Percentiles rank a stretch among this genome's conserved stretches.
Conservation (phyloP, 2,329 filamentous ascomycete species). For the Aspergillus piperis region DNA sequence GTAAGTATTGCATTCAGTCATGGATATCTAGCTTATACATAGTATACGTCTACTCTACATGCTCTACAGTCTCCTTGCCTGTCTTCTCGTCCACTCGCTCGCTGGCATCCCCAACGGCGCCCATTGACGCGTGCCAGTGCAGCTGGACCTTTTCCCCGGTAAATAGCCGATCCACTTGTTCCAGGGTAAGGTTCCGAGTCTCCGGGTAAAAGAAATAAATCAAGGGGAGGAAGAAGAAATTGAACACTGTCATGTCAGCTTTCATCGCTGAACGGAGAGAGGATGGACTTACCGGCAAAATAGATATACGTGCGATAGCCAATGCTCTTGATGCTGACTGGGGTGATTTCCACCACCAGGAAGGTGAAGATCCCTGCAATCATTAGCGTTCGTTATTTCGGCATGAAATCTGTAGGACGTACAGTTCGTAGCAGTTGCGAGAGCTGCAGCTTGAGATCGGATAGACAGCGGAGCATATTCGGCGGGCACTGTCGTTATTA, state of each 20-base stretch:
- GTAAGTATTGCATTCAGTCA: no score
- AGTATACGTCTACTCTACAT: constrained; percentile 23
- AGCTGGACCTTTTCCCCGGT: constrained; percentile 33
- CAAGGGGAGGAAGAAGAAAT: constrained; percentile 52
- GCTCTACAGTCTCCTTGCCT: constrained; percentile 16
- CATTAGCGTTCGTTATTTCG: neutral
- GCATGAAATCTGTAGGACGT: constrained; percentile 12
- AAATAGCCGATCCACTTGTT: constrained; percentile 42
- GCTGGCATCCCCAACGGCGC: constrained; percentile 24
- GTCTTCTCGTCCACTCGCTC: constrained; percentile 22
- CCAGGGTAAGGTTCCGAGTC: constrained; percentile 33
- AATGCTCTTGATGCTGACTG: constrained; percentile 44
- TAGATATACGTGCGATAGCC: constrained; percentile 48
- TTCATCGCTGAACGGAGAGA: no score
- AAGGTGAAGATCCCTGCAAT: constrained; percentile 48
- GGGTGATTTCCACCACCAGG: constrained; percentile 49
- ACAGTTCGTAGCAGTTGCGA: constrained; percentile 54
- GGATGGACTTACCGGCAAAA: constrained; percentile 33
- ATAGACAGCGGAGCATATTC: constrained; percentile 51
- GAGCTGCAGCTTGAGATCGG: constrained; percentile 51
- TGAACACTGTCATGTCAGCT: constrained; percentile 37
- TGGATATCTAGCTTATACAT: no score
- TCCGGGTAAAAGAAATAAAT: constrained; percentile 47
- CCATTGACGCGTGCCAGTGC: constrained; percentile 34
- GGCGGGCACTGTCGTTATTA: constrained; percentile 38